phyloP scores from a whole-genome alignment of 768 basidiomycete genomes.

The Mycena sanguinolenta region DNA sequence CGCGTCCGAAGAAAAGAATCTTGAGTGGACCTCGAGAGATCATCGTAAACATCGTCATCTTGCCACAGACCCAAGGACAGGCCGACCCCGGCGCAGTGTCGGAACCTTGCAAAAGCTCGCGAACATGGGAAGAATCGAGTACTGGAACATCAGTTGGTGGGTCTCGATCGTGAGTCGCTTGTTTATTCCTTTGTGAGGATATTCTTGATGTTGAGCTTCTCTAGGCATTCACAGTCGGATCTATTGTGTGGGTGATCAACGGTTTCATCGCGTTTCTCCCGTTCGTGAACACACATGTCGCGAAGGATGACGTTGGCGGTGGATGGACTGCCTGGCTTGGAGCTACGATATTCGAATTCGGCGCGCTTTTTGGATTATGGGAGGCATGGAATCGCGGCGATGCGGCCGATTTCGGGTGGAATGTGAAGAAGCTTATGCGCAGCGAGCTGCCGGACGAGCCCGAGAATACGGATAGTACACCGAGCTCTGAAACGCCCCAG shows the following conservation, averaged over 20 bases:
- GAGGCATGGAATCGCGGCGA: slow-evolving; percentile 68
- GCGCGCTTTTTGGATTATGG: slow-evolving; percentile 64
- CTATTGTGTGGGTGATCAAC: slow-evolving; percentile 67
- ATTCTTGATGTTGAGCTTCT: neutral
- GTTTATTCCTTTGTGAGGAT: neutral
- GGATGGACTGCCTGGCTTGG: slow-evolving; percentile 69
- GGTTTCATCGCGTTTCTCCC: slow-evolving; percentile 69
- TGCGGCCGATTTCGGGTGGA: slow-evolving; percentile 53
- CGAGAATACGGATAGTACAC: neutral
- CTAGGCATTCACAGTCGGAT: slow-evolving; percentile 57
- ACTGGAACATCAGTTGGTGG: slow-evolving; percentile 63
- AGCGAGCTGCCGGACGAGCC: slow-evolving; percentile 17
- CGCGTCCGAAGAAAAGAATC: slow-evolving; percentile 18
- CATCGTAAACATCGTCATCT: slow-evolving; percentile 54
- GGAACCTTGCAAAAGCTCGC: slow-evolving; percentile 38
- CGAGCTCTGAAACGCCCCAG: slow-evolving; percentile 39
- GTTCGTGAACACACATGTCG: slow-evolving; percentile 47
- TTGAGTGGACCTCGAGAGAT: slow-evolving; percentile 57
- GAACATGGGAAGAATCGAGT: slow-evolving; percentile 52
- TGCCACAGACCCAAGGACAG: slow-evolving; percentile 40
- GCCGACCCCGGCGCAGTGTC: slow-evolving; percentile 33
- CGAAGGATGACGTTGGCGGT: slow-evolving; percentile 48
- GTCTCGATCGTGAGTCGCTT: slow-evolving; percentile 50
- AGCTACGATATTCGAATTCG: slow-evolving; percentile 71
- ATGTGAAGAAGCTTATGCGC: slow-evolving; percentile 39